Evolutionary conservation across 306 rosid genomes (phyloP), one percentile per base, ranked within the genome.

Genomic region (Betula pendula): DNA sequence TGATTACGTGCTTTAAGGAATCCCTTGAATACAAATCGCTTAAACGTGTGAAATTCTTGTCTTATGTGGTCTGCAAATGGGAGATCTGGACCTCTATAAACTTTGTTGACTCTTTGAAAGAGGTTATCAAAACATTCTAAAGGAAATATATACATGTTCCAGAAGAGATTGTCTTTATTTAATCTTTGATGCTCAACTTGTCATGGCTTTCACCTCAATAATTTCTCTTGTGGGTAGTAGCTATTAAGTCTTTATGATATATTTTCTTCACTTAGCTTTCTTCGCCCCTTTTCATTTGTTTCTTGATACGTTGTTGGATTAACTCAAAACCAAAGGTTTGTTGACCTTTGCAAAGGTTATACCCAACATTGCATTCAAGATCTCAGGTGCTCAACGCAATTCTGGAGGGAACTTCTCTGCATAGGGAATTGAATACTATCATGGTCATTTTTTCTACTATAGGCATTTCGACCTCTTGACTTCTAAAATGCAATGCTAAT

Each of bases 401-500:
- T 33, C 40, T 17, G 27, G 27, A 19, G 15, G 70, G 25, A 35
- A 65, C 45, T 65, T 19, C 25, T 38, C 27, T 9, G 13, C 8
- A 65, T 33, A n/a, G 5, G 19, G n/a, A 65, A 9, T 17, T 35
- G 16, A 35, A 8, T 35, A 10, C 22, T 17, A 17, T 65, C 13
- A 9, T 35, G 25, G 48, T 65, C 70, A 35, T 35, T 19, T 33
- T 65, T 65, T 65, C 17, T 35, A 8, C 43, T 8, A 31, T 4
- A 62, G 5, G 5, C 4, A 0, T 13, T 62, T 31, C 31, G 17
- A 29, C 17, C 22, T 62, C 40, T 7, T 9, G 33, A 56, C 33
- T 56, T 56, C 72, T 81, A 43, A 33, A 71, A 58, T 74, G 68
- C 35, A 60, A 19, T 27, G 44, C 38, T 56, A 62, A 43, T 35